A percentile compares a stretch with the other conserved stretches of the same genome.
Conservation (phyloP, 2,329 filamentous ascomycete genomes). For the Fonsecaea erecta region DNA sequence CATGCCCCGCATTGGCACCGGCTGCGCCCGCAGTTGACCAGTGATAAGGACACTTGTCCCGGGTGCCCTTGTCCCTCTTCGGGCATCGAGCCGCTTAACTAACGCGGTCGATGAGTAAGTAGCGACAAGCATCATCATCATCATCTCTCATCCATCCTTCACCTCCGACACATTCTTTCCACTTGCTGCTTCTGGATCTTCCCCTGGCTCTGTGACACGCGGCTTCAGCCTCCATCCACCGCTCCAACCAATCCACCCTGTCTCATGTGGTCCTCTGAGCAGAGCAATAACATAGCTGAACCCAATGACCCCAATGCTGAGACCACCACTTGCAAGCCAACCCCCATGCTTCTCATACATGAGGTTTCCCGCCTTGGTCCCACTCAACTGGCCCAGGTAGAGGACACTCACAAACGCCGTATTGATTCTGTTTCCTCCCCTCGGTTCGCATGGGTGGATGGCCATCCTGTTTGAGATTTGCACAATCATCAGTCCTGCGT, state of each 20-base stretch:
- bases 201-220: not conserved
- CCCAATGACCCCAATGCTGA: not conserved
- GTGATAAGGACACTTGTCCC: not conserved
- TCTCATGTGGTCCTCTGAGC: not conserved
- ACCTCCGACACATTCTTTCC: not conserved
- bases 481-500: no score
- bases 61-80: not conserved
- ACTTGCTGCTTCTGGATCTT: not conserved
- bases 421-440: not conserved
- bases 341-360: not conserved
- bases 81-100: not conserved
- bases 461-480: not conserved
- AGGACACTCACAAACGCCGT: not conserved
- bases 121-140: not conserved
- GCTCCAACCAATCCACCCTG: not conserved
- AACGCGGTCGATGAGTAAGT: not conserved
- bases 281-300: not conserved
- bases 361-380: not conserved
- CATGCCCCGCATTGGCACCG: not conserved
- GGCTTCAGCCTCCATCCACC: not conserved
- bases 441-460: not conserved
- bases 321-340: not conserved
- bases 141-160: not conserved
- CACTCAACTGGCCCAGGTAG: no score
- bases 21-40: not conserved